phyloP scores from a whole-genome alignment of 1,139 yeast genomes.

The Candida pseudoviswanathii region DNA sequence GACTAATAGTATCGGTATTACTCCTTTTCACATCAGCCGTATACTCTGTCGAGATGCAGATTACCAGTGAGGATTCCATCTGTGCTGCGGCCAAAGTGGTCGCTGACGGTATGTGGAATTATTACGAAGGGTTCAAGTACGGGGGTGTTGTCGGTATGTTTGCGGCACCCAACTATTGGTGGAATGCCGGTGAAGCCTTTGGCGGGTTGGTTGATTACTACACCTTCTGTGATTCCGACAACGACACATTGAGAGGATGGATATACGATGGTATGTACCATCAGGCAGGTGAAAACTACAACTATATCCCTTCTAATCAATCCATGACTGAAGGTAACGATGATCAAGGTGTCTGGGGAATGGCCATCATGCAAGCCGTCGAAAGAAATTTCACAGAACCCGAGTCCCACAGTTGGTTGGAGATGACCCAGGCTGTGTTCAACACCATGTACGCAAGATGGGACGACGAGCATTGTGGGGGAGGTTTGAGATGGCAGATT shows the following conservation, averaged over 20 bases:
- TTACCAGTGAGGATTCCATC: constrained; percentile 30
- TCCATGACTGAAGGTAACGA: constrained; percentile 69
- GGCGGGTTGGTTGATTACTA: constrained; percentile 61
- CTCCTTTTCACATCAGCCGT: constrained; percentile 8
- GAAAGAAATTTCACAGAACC: constrained; percentile 61
- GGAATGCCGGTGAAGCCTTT: constrained; percentile 72
- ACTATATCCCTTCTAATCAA: constrained; percentile 61
- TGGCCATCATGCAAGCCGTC: constrained; percentile 61
- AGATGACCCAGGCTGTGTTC: constrained; percentile 73
- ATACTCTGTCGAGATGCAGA: constrained; percentile 22
- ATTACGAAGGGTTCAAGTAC: constrained; percentile 51
- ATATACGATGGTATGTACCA: constrained; percentile 47
- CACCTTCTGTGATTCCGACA: constrained; percentile 47
- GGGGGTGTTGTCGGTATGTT: constrained; percentile 68
- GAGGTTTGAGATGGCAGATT: constrained; percentile 89
- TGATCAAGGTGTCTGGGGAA: constrained; percentile 74
- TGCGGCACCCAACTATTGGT: constrained; percentile 65
- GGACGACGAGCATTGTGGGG: constrained; percentile 66
- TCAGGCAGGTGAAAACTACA: constrained; percentile 55
- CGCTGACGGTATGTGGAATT: constrained; percentile 56
- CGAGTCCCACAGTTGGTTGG: constrained; percentile 60
- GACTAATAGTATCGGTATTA: constrained; percentile 2
- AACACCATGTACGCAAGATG: constrained; percentile 76
- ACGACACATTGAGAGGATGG: constrained; percentile 39
- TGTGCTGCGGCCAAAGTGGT: constrained; percentile 54